A percentile compares a stretch with the other conserved stretches of the same genome.
Conservation (phyloP, 2,329 filamentous ascomycete species). For the Dactylonectria estremocensis region DNA sequence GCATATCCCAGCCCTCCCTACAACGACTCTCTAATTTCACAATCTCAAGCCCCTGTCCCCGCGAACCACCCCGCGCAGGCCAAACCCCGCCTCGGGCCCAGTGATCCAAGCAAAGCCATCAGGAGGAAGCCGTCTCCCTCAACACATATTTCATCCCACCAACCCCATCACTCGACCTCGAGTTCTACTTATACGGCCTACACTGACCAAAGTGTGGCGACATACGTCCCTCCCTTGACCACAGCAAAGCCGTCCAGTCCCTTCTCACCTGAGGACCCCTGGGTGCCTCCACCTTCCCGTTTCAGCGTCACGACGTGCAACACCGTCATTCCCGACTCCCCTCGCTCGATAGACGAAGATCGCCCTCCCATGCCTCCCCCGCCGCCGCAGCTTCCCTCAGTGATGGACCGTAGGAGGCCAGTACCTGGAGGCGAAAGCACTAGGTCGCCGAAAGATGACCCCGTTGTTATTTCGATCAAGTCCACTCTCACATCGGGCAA, state of each 20-base stretch:
- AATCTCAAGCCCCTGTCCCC: constrained; percentile 39
- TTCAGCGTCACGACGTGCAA: constrained; percentile 77
- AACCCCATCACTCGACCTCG: constrained; percentile 51
- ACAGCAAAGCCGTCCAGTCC: constrained; percentile 34
- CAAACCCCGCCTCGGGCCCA: constrained; percentile 41
- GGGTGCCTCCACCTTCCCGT: constrained; percentile 69
- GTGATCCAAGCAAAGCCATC: constrained; percentile 56
- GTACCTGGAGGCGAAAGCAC: constrained; percentile 45
- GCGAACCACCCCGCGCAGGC: constrained; percentile 16
- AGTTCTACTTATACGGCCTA: constrained; percentile 56
- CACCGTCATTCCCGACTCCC: constrained; percentile 59
- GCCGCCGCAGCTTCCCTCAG: constrained; percentile 43
- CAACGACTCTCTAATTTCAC: constrained; percentile 44
- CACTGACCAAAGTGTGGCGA: constrained; percentile 43
- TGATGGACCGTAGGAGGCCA: constrained; percentile 54
- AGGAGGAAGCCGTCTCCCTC: constrained; percentile 62
- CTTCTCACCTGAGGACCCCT: constrained; percentile 53
- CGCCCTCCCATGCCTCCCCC: constrained; percentile 46
- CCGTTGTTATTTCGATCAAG: constrained; percentile 51
- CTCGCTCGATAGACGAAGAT: constrained; percentile 46
- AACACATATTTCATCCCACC: constrained; percentile 46
- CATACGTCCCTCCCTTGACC: constrained; percentile 30
- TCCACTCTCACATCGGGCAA: constrained; percentile 32
- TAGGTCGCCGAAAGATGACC: constrained; percentile 41
- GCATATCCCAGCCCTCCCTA: constrained; percentile 55